Base-by-base conservation (phyloP, 1,284 basidiomycete genomes). In the Cryptococcus sp. region DNA sequence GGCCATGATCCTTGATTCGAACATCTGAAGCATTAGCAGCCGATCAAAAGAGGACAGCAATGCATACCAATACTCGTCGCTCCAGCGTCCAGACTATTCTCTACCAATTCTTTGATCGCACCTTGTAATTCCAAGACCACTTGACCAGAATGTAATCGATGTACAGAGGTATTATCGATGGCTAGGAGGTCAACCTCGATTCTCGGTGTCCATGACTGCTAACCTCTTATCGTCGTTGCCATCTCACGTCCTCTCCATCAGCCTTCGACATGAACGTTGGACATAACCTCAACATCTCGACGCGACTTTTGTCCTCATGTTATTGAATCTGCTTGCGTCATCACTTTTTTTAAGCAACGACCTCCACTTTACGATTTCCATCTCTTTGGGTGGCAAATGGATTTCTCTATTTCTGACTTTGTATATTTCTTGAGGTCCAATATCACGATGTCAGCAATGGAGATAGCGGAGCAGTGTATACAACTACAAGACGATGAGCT, bases 71-170 rank as follows among this genome's bases (percentile, higher is more conserved):
- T 85, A 62, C 79, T 86, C 0, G 89, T 91, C 0, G 94, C 90
- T 0, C 87, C 88, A 0, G 95, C 93, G 73, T 98, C 96, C 33
- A 98, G 79, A 56, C 90, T 90, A 72, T 99, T 99, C 77, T 99
- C 96, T 2, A 98, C 83, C 2, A 98, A 83, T 73, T 99, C 96
- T 72, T 98, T 98, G 54, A 98, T 87, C 0, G 91, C 91, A 0
- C 86, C 89, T 69, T 93, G 92, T 1, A 98, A 82, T 72, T 98
- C 93, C 34, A 95, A 82, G 0, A 98, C 88, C 35, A 98, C 95
- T 72, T 98, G 96, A 0, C 91, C 93, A 4, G 91, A 92, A 0
- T 92, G 90, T 56, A 98, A 87, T 52, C 84, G 82, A 72, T 95
- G 92, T 7, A 92, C 80, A 6, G 91, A 89, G 2, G 80, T 76